phyloP scores from a whole-genome alignment of 2,329 filamentous ascomycete genomes.

The Fusarium siculi region DNA sequence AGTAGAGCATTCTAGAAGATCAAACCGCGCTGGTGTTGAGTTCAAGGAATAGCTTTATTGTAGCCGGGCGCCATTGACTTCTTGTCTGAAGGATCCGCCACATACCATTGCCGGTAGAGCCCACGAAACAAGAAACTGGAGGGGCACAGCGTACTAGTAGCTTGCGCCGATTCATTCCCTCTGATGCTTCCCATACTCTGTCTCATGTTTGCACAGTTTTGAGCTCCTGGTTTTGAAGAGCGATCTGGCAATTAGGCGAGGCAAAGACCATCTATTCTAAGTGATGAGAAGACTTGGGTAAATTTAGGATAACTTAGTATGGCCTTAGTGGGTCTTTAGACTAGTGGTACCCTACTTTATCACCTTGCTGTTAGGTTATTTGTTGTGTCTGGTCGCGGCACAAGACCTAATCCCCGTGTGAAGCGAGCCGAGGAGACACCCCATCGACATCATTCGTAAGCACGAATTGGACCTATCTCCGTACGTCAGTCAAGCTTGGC shows the following conservation, averaged over 20 bases:
- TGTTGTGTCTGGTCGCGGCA: neutral
- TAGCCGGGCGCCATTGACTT: too few species aligned
- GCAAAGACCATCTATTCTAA: neutral
- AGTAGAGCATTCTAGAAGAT: fast-evolving
- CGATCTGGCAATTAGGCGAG: fast-evolving
- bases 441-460: neutral
- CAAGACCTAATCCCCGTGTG: neutral
- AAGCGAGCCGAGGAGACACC: fast-evolving
- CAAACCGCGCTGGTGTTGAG: fast-evolving
- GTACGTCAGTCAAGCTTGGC: too few species aligned
- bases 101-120: neutral
- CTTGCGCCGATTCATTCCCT: too few species aligned
- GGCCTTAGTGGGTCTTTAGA: neutral
- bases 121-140: neutral
- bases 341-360: too few species aligned
- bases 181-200: neutral
- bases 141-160: neutral
- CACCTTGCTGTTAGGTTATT: fast-evolving
- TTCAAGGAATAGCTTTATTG: fast-evolving
- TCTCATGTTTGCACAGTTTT: neutral
- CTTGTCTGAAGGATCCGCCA: fast-evolving
- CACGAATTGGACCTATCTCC: neutral
- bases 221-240: fast-evolving
- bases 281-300: neutral
- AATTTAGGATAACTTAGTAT: neutral